Conservation (phyloP, 805 yeast species). For the Lachancea thermotolerans region DNA sequence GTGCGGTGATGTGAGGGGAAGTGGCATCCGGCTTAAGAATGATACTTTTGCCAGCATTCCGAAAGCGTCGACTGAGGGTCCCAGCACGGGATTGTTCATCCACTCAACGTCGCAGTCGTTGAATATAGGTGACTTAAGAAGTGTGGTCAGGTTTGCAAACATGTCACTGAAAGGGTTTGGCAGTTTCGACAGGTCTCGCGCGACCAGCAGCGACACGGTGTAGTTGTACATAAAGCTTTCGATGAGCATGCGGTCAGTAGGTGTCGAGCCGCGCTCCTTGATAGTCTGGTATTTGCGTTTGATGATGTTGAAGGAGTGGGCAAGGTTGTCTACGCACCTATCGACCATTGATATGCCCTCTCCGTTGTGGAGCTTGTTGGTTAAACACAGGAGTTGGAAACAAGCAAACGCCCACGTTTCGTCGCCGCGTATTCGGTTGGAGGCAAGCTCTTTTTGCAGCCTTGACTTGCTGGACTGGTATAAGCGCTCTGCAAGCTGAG, state of each 20-base stretch:
- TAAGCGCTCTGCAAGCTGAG: slow-evolving; percentile 12
- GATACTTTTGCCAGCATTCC: slow-evolving; percentile 34
- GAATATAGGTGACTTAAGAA: slow-evolving; percentile 20
- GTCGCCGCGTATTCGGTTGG: slow-evolving; percentile 11
- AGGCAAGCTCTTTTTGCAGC: slow-evolving; percentile 8
- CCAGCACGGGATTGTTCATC: slow-evolving; percentile 38
- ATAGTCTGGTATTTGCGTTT: slow-evolving; percentile 11
- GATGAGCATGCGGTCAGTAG: slow-evolving; percentile 17
- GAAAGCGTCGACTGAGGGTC: slow-evolving; percentile 33
- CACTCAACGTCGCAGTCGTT: slow-evolving; percentile 29
- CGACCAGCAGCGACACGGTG: slow-evolving; percentile 16
- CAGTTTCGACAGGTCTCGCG: slow-evolving; percentile 12
- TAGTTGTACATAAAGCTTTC: slow-evolving; percentile 20
- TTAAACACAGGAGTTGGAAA: slow-evolving; percentile 14
- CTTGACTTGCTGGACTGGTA: slow-evolving; percentile 12
- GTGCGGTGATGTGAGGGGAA: slow-evolving; percentile 10
- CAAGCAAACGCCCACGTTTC: slow-evolving; percentile 20
- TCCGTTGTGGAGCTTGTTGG: slow-evolving; percentile 17
- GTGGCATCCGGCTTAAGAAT: slow-evolving; percentile 28
- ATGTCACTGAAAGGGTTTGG: slow-evolving; percentile 16
- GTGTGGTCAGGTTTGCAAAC: slow-evolving; percentile 11
- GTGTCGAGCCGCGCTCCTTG: slow-evolving; percentile 9
- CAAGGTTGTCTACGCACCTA: slow-evolving; percentile 15
- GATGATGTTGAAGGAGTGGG: slow-evolving; percentile 16
- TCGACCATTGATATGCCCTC: slow-evolving; percentile 14